Evolutionary conservation across 2,329 filamentous ascomycete genomes (phyloP).

Genomic region (Lizonia empirigonia): DNA sequence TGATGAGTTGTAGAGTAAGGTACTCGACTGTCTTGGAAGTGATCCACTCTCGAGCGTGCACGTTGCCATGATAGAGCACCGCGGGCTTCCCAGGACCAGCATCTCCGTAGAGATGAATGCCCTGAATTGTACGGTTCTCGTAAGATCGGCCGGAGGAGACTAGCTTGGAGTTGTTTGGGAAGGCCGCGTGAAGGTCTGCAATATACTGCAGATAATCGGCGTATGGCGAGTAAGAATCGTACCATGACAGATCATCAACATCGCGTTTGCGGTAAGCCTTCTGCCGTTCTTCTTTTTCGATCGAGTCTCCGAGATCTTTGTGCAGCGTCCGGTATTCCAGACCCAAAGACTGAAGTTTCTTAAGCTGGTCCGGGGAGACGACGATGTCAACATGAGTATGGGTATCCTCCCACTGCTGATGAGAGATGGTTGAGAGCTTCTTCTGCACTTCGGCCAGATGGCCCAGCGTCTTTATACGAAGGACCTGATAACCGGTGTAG

Average conservation of each 20-base stretch:
- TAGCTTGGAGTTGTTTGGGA: conserved; percentile 28
- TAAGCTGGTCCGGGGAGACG: conserved; percentile 46
- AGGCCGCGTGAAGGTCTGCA: conserved; percentile 23
- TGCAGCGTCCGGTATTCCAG: conserved; percentile 48
- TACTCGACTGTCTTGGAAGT: conserved; percentile 50
- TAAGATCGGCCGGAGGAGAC: conserved; percentile 27
- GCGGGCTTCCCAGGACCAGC: conserved; percentile 36
- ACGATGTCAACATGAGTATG: conserved; percentile 48
- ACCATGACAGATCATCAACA: conserved; percentile 23
- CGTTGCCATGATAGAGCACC: conserved; percentile 43
- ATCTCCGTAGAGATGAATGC: conserved; percentile 33
- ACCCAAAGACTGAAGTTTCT: conserved; percentile 44
- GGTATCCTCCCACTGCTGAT: conserved; percentile 43
- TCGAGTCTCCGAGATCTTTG: conserved; percentile 51
- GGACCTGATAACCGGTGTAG: conserved; percentile 49
- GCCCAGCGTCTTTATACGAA: conserved; percentile 43
- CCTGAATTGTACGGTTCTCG: conserved; percentile 30
- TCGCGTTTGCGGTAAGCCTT: conserved; percentile 49
- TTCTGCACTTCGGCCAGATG: conserved; percentile 39
- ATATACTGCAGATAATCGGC: conserved; percentile 29
- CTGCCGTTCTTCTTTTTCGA: conserved; percentile 41
- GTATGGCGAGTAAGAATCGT: conserved; percentile 30
- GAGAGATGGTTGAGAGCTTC: conserved; percentile 43
- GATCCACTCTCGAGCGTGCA: conserved; percentile 42
- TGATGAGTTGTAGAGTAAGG: conserved; percentile 26